Percentiles rank a stretch among this genome's conserved stretches.
Evolutionary conservation across 2,329 filamentous ascomycete species (phyloP).

Genomic region (Berkeleyomyces basicola): DNA sequence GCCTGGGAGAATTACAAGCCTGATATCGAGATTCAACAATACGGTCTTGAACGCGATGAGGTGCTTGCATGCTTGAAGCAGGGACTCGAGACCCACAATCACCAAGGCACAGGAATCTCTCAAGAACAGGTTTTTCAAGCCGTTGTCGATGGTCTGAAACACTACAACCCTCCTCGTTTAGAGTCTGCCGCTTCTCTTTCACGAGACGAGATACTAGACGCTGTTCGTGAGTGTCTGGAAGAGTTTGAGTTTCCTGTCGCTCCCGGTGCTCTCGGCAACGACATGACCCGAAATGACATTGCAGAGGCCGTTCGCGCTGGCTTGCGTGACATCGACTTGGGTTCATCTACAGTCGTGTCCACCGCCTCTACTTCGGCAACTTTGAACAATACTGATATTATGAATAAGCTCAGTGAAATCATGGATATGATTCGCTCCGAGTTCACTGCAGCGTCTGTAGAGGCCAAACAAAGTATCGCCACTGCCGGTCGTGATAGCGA

Average conservation of each 20-base stretch:
- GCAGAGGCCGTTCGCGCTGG: constrained; percentile 46
- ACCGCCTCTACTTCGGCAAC: not conserved
- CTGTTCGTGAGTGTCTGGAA: constrained; percentile 73
- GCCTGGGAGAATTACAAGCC: constrained; percentile 92
- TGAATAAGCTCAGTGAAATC: constrained; percentile 46
- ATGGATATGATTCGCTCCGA: constrained; percentile 42
- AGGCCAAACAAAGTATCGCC: constrained; percentile 61
- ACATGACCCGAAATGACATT: constrained; percentile 43
- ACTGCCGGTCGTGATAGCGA: constrained; percentile 70
- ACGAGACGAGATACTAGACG: constrained; percentile 66
- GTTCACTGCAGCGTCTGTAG: constrained; percentile 42
- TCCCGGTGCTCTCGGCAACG: constrained; percentile 31
- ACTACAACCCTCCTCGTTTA: constrained; percentile 53
- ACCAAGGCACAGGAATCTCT: constrained; percentile 42
- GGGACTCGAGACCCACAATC: constrained; percentile 60
- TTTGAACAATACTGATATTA: constrained; percentile 30
- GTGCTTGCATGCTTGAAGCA: constrained; percentile 74
- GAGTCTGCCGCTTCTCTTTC: constrained; percentile 54
- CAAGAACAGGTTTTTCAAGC: constrained; percentile 74
- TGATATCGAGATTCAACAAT: constrained; percentile 77
- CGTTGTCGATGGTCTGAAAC: constrained; percentile 69
- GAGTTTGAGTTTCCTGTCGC: constrained; percentile 62
- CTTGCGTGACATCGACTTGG: constrained; percentile 33
- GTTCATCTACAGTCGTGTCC: constrained; percentile 20
- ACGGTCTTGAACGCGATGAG: constrained; percentile 79